Conservation (phyloP, 805 yeast species). For the Schwanniomyces occidentalis region DNA sequence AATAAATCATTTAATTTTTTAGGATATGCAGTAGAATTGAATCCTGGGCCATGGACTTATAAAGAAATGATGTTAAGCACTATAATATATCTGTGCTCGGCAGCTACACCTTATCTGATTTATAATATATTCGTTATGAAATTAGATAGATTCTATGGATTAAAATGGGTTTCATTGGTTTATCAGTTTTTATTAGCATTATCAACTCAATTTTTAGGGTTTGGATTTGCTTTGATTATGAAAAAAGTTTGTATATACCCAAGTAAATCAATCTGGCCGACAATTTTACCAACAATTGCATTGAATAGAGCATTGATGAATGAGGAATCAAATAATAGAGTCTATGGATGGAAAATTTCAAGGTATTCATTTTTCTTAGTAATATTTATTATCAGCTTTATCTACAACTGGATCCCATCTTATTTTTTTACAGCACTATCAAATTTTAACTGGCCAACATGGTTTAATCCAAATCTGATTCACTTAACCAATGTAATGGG, state of each 20-base stretch:
- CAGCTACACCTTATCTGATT: slow-evolving; percentile 43
- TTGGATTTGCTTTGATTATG: slow-evolving; percentile 66
- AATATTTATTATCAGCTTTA: slow-evolving; percentile 32
- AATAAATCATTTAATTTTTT: slow-evolving; percentile 21
- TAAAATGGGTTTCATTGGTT: slow-evolving; percentile 47
- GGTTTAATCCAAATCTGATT: slow-evolving; percentile 41
- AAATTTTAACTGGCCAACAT: slow-evolving; percentile 46
- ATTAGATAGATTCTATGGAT: slow-evolving; percentile 40
- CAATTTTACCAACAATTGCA: slow-evolving; percentile 44
- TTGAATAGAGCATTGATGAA: slow-evolving; percentile 42
- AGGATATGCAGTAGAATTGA: slow-evolving; percentile 27
- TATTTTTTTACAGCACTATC: slow-evolving; percentile 40
- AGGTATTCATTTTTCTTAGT: slow-evolving; percentile 40
- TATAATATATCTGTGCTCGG: slow-evolving; percentile 43
- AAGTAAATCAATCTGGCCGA: slow-evolving; percentile 45
- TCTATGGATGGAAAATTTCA: slow-evolving; percentile 44
- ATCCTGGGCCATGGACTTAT: slow-evolving; percentile 45
- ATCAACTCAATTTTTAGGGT: slow-evolving; percentile 63
- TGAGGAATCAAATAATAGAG: slow-evolving; percentile 17
- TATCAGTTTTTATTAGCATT: slow-evolving; percentile 54
- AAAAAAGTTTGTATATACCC: slow-evolving; percentile 53
- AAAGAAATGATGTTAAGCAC: slow-evolving; percentile 48
- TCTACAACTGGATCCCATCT: slow-evolving; percentile 45
- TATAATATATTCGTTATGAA: slow-evolving; percentile 46
- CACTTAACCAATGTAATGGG: slow-evolving; percentile 43